Evolutionary conservation across 495 filamentous ascomycete species (phyloP), one percentile per base, ranked within the genome.

Genomic region (Penicillium cinerascens): DNA sequence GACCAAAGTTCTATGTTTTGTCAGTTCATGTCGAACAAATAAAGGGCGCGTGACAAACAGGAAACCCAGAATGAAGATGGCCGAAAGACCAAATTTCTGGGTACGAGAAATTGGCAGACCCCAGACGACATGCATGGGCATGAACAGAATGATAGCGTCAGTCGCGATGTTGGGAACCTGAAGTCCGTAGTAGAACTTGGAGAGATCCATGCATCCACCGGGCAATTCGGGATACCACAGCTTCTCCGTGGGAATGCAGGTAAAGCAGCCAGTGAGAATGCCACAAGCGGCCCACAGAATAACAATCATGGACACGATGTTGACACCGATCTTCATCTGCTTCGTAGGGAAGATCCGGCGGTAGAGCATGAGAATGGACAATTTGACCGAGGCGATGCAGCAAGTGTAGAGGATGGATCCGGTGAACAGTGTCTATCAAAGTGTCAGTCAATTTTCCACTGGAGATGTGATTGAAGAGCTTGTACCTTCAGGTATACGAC

Each of bases 91-190:
- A 22, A 67, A 35, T 41, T 72, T 76, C 50, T 75, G 63, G 6
- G 53, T 63, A 25, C 52, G 53, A 13, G 71, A 67, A 41, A 79
- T 70, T 1, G 73, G 71, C 11, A 78, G 54, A 0, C 58, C 59
- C 64, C 68, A 71, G 17, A 82, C 61, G 7, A 67, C 68, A 8
- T 76, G 77, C 38, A 84, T 65, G 0, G 82, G 82, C 38, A 83
- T 73, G 0, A 78, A 23, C 17, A 80, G 63, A 8, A 80, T 68
- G 7, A 67, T 60, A 11, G 69, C 58, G 56, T 78, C 76, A 0
- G 70, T 68, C 0, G 68, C 40, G 20, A 78, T 72, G 35, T 80
- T 78, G 9, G 72, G 68, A 6, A 74, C 61, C 21, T 73, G 65
- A 26, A 67, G 65, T 0, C 64, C 69, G 7, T 76, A 65, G 40